Conservation (phyloP, 768 basidiomycete genomes). For the Tulasnella calospora region DNA sequence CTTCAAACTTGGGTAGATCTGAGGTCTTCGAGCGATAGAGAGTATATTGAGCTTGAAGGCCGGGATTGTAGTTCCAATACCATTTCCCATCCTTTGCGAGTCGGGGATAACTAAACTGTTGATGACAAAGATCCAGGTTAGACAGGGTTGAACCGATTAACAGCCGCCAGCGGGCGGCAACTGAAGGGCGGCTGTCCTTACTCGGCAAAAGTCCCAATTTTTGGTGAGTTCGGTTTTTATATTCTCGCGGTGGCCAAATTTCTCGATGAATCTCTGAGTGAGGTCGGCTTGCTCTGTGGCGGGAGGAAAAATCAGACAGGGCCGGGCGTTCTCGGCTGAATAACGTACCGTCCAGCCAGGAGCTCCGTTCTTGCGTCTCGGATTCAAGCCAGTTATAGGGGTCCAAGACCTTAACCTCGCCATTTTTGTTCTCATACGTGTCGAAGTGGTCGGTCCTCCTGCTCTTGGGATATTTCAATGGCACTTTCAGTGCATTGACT, state of each 20-base stretch:
- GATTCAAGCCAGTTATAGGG: conserved; percentile 74
- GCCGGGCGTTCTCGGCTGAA: background rate
- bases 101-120: conserved; percentile 58
- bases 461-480: conserved; percentile 47
- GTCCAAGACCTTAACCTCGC: conserved; percentile 58
- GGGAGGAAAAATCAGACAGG: background rate
- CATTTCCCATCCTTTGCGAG: conserved; percentile 62
- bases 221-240: conserved; percentile 56
- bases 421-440: conserved; percentile 60
- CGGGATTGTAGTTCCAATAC: conserved; percentile 80
- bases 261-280: conserved; percentile 56
- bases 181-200: conserved; percentile 26
- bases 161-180: too few species aligned
- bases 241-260: conserved; percentile 52
- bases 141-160: background rate
- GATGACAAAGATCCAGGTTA: background rate
- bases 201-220: conserved; percentile 52
- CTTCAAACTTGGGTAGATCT: background rate
- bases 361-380: conserved; percentile 57
- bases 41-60: conserved; percentile 58
- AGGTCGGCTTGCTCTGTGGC: conserved; percentile 49
- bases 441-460: conserved; percentile 64
- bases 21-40: conserved; percentile 12
- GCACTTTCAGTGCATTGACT: background rate
- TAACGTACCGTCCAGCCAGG: conserved; percentile 35